A percentile compares a stretch with the other conserved stretches of the same genome.
phyloP scores from a whole-genome alignment of 345 rosid genomes.

The Cardamine occulta region DNA sequence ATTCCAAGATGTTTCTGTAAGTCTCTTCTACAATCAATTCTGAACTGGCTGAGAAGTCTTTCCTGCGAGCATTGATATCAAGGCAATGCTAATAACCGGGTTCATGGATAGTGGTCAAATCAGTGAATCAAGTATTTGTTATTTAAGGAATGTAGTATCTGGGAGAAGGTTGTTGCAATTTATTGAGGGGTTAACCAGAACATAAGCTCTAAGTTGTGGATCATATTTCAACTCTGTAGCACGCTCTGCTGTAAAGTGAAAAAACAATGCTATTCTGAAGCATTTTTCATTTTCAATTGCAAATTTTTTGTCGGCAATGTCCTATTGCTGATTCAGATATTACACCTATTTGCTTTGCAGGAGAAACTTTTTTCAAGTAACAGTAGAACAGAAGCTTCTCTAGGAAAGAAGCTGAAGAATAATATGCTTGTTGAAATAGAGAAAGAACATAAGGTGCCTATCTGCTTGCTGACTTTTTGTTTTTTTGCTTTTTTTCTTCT shows the following conservation, averaged over 20 bases:
- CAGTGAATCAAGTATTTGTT: background rate
- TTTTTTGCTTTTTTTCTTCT: background rate
- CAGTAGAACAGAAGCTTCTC: constrained; percentile 77
- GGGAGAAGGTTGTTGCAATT: constrained; percentile 6
- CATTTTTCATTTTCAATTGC: constrained; percentile 13
- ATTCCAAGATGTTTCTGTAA: constrained; percentile 70
- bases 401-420: constrained; percentile 83
- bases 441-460: constrained; percentile 81
- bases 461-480: background rate
- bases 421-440: constrained; percentile 93
- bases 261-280: background rate
- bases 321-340: background rate
- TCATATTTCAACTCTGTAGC: background rate
- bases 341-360: constrained; percentile 45
- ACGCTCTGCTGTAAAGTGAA: background rate
- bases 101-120: background rate
- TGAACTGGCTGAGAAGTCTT: background rate
- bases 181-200: background rate
- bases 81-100: background rate
- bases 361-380: constrained; percentile 78
- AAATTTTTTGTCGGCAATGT: background rate
- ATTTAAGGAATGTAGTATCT: background rate
- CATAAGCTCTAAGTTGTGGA: background rate
- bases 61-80: background rate
- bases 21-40: constrained; percentile 35